A percentile compares a stretch with the other conserved stretches of the same genome.
Evolutionary conservation across 1,139 yeast genomes (phyloP).

Genomic region (Kurtzmaniella natalensis): DNA sequence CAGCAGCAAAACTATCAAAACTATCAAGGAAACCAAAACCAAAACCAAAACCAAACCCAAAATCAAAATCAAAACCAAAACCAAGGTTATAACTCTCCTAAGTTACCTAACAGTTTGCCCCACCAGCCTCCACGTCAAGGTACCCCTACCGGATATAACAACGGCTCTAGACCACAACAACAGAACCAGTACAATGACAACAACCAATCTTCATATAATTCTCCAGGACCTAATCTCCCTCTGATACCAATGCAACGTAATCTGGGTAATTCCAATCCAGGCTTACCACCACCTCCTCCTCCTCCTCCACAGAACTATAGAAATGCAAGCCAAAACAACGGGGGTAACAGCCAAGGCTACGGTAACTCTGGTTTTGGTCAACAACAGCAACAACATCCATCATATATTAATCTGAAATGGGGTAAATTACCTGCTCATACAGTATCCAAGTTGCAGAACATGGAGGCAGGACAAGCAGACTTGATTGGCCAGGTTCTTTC

Average conservation of each 20-base stretch:
- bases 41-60: constrained; percentile 9
- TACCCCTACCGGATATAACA: constrained; percentile 5
- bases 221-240: constrained; percentile 8
- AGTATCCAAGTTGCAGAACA: constrained; percentile 40
- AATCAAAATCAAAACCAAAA: constrained; percentile 8
- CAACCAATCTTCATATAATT: constrained; percentile 1
- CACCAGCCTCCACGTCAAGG: not conserved
- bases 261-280: constrained; percentile 1
- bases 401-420: constrained; percentile 38
- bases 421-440: constrained; percentile 46
- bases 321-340: not conserved
- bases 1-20: not conserved
- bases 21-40: constrained; percentile 9
- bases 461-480: constrained; percentile 57
- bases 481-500: constrained; percentile 62
- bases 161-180: constrained; percentile 5
- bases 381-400: constrained; percentile 12
- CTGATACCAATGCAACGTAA: constrained; percentile 7
- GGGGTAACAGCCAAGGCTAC: not conserved
- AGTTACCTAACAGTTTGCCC: constrained; percentile 3
- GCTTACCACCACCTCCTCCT: constrained; percentile 5
- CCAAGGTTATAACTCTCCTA: constrained; percentile 1
- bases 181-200: constrained; percentile 7
- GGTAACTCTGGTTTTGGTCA: constrained; percentile 8
- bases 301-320: not conserved